Evolutionary conservation across 1,139 yeast species (phyloP).

Genomic region (Tardiomyces blankii): DNA sequence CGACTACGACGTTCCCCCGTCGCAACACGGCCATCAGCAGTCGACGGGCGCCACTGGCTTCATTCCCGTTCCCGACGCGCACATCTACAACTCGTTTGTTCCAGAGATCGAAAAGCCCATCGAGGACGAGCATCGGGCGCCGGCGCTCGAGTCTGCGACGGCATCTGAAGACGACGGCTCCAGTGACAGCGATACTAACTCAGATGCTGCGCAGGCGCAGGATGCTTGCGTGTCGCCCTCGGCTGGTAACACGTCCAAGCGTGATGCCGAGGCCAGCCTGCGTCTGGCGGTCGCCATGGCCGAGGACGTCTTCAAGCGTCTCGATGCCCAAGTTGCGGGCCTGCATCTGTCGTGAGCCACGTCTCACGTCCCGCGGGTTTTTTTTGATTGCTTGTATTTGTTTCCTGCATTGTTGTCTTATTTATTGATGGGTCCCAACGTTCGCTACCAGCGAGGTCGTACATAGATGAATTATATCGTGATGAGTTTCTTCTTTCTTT

Average conservation of each 20-base stretch:
- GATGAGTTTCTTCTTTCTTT: too few relatives aligned
- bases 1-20: constrained; percentile 3
- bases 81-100: constrained; percentile 16
- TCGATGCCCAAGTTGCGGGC: constrained; percentile 16
- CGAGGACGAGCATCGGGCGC: constrained; percentile 7
- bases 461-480: too few relatives aligned
- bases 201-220: background rate
- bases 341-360: constrained; percentile 9
- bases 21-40: constrained; percentile 3
- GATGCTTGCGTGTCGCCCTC: constrained; percentile 5
- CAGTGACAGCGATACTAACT: background rate
- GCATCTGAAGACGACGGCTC: background rate
- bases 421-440: background rate
- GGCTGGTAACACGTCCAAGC: constrained; percentile 6
- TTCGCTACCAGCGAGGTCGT: too few relatives aligned
- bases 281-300: constrained; percentile 16
- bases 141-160: background rate
- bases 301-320: constrained; percentile 17
- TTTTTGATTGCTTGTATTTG: too few relatives aligned
- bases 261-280: constrained; percentile 6
- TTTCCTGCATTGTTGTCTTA: background rate
- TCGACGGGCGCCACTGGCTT: constrained; percentile 1
- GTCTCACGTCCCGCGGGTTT: too few relatives aligned
- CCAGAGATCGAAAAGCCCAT: constrained; percentile 18
- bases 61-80: constrained; percentile 12